Evolutionary conservation across 371 early-diverging fungal genomes (phyloP), one percentile per base, ranked within the genome.

Genomic region (Blyttiomyces sp.): DNA sequence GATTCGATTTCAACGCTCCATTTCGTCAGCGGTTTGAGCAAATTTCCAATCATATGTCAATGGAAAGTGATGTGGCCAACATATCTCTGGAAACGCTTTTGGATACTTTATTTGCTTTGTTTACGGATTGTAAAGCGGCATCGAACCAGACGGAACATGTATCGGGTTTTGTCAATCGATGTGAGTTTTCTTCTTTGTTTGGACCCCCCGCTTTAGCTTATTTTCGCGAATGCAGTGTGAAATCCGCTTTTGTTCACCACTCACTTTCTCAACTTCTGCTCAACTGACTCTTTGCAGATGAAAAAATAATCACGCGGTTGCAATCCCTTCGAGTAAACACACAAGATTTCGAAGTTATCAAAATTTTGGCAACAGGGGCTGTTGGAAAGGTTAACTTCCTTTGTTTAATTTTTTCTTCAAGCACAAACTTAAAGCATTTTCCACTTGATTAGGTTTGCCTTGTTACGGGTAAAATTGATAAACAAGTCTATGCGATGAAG

Each of bases 401-500:
- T 16, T 11, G 28, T n/a, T 26, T 27, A 43, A 26, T 28, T 9
- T 36, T 46, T 21, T 43, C 27, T 42, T 7, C 36, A 33, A 31
- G 36, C 49, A 4, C 4, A 49, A 19, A 26, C 6, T n/a, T 21
- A 23, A 36, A 43, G 17, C 4, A 17, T 43, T 60, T 31, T 49
- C 30, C 30, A 24, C 42, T 30, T 43, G 33, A 21, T 9, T 56
- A 85, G 84, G 89, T 92, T 17, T 84, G 85, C 54, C 80, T 93
- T 35, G 92, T 93, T 1, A 73, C 83, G 28, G 81, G 81, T 45
- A 89, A 86, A 49, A 64, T 73, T 27, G 86, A 89, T 60, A 75
- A 81, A 21, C 76, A 83, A 32, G 81, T 93, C 13, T 99, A 95
- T 72, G 98, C 98, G 3, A 91, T 98, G 92, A 99, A 99, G 68